Evolutionary conservation across 768 basidiomycete genomes (phyloP), one percentile per base, ranked within the genome.

Genomic region (Lactarius psammicola): DNA sequence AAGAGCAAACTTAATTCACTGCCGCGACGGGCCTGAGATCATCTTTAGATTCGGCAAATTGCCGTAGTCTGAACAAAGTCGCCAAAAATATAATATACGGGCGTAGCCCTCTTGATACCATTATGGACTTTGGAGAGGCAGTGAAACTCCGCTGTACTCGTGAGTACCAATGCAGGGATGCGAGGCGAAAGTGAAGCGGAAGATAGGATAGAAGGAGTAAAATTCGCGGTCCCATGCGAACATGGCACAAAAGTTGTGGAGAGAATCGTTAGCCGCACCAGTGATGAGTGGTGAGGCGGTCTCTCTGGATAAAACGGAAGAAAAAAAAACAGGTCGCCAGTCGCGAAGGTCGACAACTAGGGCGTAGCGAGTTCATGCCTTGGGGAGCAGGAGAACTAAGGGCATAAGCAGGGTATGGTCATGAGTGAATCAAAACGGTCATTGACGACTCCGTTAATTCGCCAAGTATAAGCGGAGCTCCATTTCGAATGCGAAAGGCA

Each of bases 1-100:
- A 66, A 63, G 56, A 30, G 44, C 51, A 66, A 66, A 66, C 20
- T 34, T 11, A 33, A 26, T 59, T 54, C 56, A 33, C 53, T 15
- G 36, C 18, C 60, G 60, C 57, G 55, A 60, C 60, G 61, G 66
- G n/a, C 49, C 30, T 57, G 66, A 59, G 66, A 62, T 63, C 60
- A 62, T 55, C 60, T 62, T 55, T 9, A 26, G 38, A 58, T 49
- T 59, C 61, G 62, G 61, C 57, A 63, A 67, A 4, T 56, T 36
- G 36, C 66, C 42, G 51, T 51, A 38, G 49, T 46, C 53, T 62
- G 66, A 67, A 63, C 66, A 67, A 67, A 63, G 66, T 67, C 60
- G 18, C 42, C 62, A 56, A 55, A 28, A 46, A 46, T 51, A 55
- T 42, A 4, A 61, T 36, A 46, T 26, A 23, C 26, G 33, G 30